Evolutionary conservation across 139 green algal genomes (phyloP), one percentile per base, ranked within the genome.

Genomic region (Prasinococcaceae sp.): DNA sequence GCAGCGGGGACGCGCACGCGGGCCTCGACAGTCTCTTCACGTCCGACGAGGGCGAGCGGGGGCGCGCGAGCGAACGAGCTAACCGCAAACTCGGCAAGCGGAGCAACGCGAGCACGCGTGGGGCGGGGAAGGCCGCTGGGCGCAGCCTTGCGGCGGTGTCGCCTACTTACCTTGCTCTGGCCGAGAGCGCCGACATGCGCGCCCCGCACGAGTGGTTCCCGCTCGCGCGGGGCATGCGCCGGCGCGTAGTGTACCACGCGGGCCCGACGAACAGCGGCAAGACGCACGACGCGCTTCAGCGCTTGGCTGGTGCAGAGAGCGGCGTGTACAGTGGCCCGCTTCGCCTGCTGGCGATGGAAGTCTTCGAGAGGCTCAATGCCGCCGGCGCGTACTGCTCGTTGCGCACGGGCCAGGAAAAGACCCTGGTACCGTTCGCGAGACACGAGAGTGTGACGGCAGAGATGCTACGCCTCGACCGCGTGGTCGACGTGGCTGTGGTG

Each of bases 241-340:
- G 90, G 6, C 58, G 61, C 25, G 79, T 97, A 48, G 63, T 93
- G 19, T 93, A 94, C 50, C 89, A 97, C 54, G 62, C 78, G 48
- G 88, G 88, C 6, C 88, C 88, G 37, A 97, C 88, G 30, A 97
- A 97, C 79, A 88, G 72, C 49, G 88, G 90, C 54, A 98, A 98
- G 73, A 98, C 90, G 24, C 81, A 94, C 64, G 56, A 74, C 2
- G 88, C 90, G 2, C 60, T 92, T 24, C 50, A 79, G 55, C 38
- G 49, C 14, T 40, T 79, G 32, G 60, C 52, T 30, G 35, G 35
- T 27, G 63, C 56, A 16, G 17, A 20, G 0, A 71, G 58, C 0
- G 90, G 90, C 3, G 50, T 96, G 10, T 98, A 97, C 77, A 92
- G 80, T 59, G 86, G 78, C 2, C 90, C 90, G 4, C 79, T 98